Conservation (phyloP, 2,329 filamentous ascomycete species). For the Rutstroemia sp. region DNA sequence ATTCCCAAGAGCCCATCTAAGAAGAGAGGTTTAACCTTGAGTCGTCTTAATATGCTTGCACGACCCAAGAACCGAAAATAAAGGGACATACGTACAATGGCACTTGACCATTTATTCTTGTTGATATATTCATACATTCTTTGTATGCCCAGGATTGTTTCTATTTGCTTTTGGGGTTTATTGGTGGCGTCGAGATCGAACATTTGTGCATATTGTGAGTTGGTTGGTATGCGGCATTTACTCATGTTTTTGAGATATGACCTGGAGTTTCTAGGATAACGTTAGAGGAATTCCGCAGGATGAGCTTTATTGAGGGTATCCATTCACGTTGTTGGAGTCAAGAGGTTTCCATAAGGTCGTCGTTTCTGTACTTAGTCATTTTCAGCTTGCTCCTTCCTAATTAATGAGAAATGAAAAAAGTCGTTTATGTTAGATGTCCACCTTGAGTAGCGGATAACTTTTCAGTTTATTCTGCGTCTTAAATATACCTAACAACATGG, state of each 20-base stretch:
- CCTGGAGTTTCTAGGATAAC: background rate
- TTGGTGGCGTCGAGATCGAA: conserved; percentile 7
- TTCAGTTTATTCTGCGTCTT: background rate
- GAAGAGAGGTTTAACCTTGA: conserved; percentile 44
- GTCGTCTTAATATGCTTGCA: conserved; percentile 54
- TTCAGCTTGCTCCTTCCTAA: conserved; percentile 4
- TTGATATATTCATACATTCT: conserved; percentile 4
- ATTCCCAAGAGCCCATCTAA: conserved; percentile 39
- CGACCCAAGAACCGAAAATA: conserved; percentile 50
- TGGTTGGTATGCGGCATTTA: conserved; percentile 2
- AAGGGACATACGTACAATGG: background rate
- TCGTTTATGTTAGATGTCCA: background rate
- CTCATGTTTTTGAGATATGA: background rate
- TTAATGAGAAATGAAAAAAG: conserved; percentile 9
- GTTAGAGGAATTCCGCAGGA: background rate
- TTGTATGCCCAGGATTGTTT: conserved; percentile 4
- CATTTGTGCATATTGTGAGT: conserved; percentile 10
- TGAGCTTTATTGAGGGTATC: background rate
- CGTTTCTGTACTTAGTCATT: conserved; percentile 6
- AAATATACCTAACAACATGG: conserved; percentile 1
- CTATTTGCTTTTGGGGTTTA: conserved; percentile 7
- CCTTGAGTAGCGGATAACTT: background rate
- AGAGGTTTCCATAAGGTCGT: background rate
- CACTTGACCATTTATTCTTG: conserved; percentile 8
- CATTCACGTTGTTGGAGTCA: background rate